phyloP scores from a whole-genome alignment of 108 stramenopile genomes.

The Pelagomonas calceolata region DNA sequence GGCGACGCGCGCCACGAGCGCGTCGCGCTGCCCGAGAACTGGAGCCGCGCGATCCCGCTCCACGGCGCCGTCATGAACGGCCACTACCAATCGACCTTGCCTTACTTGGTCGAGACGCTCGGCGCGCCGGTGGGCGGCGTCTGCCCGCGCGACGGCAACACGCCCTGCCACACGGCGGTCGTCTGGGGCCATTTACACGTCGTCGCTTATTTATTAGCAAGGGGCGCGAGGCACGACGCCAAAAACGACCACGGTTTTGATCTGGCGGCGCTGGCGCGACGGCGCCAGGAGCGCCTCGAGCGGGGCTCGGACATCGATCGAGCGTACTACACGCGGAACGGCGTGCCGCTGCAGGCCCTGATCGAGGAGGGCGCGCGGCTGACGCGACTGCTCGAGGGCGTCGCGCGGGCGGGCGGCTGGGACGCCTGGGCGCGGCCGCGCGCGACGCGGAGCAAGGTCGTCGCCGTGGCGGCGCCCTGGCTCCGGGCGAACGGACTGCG shows the following conservation, averaged over 20 bases:
- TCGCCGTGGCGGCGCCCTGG: background rate
- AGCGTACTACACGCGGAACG: background rate
- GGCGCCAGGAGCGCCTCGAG: background rate
- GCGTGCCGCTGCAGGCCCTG: background rate
- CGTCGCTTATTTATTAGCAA: background rate
- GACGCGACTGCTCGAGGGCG: background rate
- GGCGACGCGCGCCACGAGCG: background rate
- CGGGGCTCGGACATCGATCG: background rate
- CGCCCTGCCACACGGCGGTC: background rate
- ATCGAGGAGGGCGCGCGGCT: background rate
- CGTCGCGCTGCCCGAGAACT: background rate
- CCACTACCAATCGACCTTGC: background rate
- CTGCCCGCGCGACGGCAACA: background rate
- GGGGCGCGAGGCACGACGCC: background rate
- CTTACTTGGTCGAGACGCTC: background rate
- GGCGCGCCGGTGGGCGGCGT: background rate
- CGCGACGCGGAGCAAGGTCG: no score
- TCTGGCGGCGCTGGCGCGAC: background rate
- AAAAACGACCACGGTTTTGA: background rate
- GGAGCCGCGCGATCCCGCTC: background rate
- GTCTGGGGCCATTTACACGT: background rate
- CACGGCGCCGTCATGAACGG: background rate
- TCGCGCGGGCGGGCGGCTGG: background rate
- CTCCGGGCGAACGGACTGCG: background rate
- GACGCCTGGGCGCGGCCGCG: background rate